Conservation (phyloP, 345 rosid species). For the Populus deltoides region DNA sequence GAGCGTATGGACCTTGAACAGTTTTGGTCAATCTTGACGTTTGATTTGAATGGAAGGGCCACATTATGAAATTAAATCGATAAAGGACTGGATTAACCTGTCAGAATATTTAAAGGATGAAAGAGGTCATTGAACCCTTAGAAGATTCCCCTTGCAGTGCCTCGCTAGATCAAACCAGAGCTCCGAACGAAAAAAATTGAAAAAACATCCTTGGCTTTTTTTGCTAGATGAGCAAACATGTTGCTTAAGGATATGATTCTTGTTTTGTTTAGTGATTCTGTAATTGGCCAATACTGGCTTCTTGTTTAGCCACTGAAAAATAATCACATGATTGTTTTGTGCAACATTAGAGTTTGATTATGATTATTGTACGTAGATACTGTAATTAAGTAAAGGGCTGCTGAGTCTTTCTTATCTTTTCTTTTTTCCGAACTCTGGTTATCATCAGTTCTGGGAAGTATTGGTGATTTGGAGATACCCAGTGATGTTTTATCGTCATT, state of each 20-base stretch:
- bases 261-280: not conserved
- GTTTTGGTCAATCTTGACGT: too few species aligned
- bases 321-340: not conserved
- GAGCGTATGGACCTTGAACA: too few species aligned
- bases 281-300: not conserved
- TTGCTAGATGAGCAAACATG: not conserved
- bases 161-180: too few species aligned
- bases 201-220: not conserved
- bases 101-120: not conserved
- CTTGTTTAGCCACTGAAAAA: not conserved
- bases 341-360: not conserved
- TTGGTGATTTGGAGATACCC: constrained; percentile 45
- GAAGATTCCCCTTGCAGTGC: not conserved
- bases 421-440: not conserved
- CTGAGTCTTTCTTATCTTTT: not conserved
- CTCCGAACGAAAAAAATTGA: too few species aligned
- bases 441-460: constrained; percentile 60
- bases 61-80: too few species aligned
- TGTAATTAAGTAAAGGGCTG: not conserved
- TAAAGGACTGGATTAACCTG: not conserved
- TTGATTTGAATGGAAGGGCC: not conserved
- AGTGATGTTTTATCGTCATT: constrained; percentile 38
- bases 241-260: not conserved
- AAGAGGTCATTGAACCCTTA: not conserved
- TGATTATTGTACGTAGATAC: not conserved